These are phyloP conservation scores for Cercophora samala DNA, from an alignment of 495 filamentous ascomycete species.

Conservation along the genomic window DNA sequence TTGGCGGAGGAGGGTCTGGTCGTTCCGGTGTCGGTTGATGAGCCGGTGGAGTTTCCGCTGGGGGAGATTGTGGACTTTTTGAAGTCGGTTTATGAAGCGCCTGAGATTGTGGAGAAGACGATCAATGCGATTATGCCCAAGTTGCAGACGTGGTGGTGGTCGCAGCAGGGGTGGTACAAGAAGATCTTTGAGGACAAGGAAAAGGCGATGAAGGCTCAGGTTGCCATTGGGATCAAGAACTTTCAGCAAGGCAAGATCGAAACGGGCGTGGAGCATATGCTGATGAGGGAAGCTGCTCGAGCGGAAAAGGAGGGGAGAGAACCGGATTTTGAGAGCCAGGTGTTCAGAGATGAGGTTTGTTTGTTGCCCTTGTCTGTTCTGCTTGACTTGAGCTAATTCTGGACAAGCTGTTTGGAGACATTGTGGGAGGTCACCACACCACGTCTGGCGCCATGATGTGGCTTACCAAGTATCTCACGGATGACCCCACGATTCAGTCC, in stretches of 20 bases:
- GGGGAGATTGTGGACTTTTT: not conserved
- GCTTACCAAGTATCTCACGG: constrained; percentile 37
- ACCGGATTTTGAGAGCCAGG: not conserved
- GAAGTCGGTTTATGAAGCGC: not conserved
- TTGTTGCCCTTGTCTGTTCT: constrained; percentile 16
- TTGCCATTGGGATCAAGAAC: not conserved
- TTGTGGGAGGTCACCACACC: constrained; percentile 35
- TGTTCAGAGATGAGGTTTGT: constrained; percentile 2
- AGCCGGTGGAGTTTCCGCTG: not conserved
- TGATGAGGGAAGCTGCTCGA: not conserved
- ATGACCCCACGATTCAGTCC: constrained; percentile 29
- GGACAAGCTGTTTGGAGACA: constrained; percentile 36
- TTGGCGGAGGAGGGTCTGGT: not conserved
- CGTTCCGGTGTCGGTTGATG: not conserved
- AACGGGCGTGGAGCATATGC: constrained; percentile 1
- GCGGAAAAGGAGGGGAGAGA: constrained; percentile 7
- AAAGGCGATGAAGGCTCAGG: not conserved
- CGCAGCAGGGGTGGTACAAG: not conserved
- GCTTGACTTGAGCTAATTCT: constrained; percentile 15
- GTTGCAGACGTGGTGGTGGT: not conserved
- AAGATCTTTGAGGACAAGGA: not conserved
- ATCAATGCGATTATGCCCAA: not conserved
- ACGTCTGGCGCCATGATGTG: constrained; percentile 28
- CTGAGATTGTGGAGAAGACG: not conserved
- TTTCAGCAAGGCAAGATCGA: not conserved